Base-by-base conservation (phyloP, 495 filamentous ascomycete genomes). In the Talaromyces proteolyticus region DNA sequence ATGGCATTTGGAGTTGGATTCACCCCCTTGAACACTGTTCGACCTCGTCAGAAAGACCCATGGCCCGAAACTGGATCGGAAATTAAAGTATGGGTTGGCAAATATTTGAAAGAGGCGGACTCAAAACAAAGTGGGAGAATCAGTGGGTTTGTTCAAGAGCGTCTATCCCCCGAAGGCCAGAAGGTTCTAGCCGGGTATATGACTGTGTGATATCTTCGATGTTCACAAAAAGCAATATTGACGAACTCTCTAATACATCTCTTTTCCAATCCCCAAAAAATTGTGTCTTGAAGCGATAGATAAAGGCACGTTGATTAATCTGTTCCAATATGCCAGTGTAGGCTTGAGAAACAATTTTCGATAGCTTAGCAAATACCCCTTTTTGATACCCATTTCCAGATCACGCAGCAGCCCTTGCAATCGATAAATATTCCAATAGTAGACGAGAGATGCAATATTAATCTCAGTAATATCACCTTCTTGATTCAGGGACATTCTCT, bases 1-100 rank as follows among this genome's bases (percentile, higher is more conserved):
- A 81, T 95, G 60, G 83, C 87, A 44, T 99, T 97, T 57, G 94
- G 92, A 10, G 82, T 95, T 39, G 90, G 89, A 1, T 99, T 94
- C 68, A 96, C 93, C 1, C 80, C 86, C 37, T 76, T 99, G 49
- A 91, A 88, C 63, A 96, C 93, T 1, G 89, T 91, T 66, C 87
- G 85, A 63, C 79, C 81, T 44, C 61, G 67, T 25, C 57, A 75
- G 7, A 74, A 73, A 48, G 91, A 95, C 60, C 82, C 86, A 17
- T 95, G 84, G 78, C 87, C 91, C 25, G 85, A 94, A 47, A 85
- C 92, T 7, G 72, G 72, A 7, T 72, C 73, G 7, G 87, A 94
- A 61, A 80, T 94, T 16, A 86, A 86, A 67, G 60, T 59, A 21
- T 96, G 91, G 91, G 88, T 91, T 3, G 77, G 85, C 19, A 63